Evolutionary conservation across 108 stramenopile genomes (phyloP).

Genomic region (Stephanodiscus triporus): DNA sequence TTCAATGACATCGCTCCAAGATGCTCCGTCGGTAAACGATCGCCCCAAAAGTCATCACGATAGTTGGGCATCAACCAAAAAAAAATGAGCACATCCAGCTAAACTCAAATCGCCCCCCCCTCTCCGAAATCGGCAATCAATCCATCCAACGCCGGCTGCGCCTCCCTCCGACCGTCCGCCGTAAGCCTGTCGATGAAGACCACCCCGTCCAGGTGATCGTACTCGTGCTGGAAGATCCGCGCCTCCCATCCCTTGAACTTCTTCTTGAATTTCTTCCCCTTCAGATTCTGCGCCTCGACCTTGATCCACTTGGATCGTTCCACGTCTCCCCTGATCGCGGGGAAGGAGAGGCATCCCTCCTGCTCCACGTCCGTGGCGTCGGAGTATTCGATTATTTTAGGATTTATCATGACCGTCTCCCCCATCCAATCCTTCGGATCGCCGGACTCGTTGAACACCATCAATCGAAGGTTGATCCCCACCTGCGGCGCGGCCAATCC

Average conservation of each 20-base stretch:
- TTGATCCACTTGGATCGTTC: conserved; percentile 87
- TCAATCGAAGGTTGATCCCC: conserved; percentile 88
- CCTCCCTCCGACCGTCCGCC: conserved; percentile 61
- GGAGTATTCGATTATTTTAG: conserved; percentile 72
- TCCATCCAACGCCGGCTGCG: conserved; percentile 69
- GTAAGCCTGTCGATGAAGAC: conserved; percentile 83
- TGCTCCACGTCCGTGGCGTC: conserved; percentile 68
- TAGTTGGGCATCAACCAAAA: too few species aligned
- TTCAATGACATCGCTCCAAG: too few species aligned
- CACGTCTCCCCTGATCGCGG: conserved; percentile 89
- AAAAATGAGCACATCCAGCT: too few species aligned
- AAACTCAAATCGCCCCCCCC: conserved; percentile 67
- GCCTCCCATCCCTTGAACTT: conserved; percentile 84
- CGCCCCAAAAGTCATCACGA: too few species aligned
- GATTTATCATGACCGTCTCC: conserved; percentile 88
- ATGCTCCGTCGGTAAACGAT: too few species aligned
- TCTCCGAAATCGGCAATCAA: conserved; percentile 75
- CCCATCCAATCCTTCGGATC: conserved; percentile 78
- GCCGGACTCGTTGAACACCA: conserved; percentile 94
- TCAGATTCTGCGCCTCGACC: conserved; percentile 83
- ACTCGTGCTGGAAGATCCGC: conserved; percentile 97
- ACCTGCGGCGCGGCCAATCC: conserved; percentile 93
- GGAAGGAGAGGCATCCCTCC: conserved; percentile 95
- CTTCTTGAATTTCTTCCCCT: conserved; percentile 87
- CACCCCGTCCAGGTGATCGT: conserved; percentile 93